Evolutionary conservation across 2,329 filamentous ascomycete species (phyloP).

Genomic region (Ilyonectria mors-panacis): DNA sequence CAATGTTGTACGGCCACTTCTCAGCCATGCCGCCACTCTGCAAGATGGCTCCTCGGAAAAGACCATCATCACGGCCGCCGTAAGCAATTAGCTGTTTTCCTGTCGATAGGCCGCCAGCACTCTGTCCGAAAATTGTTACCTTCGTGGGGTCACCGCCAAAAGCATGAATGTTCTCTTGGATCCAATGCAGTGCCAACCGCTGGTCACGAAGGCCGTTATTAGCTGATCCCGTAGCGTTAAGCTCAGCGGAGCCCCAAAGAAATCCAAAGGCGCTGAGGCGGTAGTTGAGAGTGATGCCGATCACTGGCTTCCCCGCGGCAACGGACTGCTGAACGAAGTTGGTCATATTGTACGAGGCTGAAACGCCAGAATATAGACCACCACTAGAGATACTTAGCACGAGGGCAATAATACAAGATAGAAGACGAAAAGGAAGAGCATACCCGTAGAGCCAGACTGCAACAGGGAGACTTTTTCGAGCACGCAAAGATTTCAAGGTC

Average conservation of each 20-base stretch:
- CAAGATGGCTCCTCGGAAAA: constrained; percentile 6
- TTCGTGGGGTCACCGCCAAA: constrained; percentile 7
- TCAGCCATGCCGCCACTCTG: constrained; percentile 10
- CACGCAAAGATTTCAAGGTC: background rate
- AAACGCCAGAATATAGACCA: constrained; percentile 10
- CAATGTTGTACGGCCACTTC: constrained; percentile 16
- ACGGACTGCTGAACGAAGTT: constrained; percentile 17
- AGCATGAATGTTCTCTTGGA: constrained; percentile 3
- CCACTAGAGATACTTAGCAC: background rate
- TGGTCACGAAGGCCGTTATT: constrained; percentile 15
- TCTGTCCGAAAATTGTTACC: constrained; percentile 13
- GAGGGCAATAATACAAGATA: too few species aligned
- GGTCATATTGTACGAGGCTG: constrained; percentile 12
- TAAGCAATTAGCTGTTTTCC: constrained; percentile 12
- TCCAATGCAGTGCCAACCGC: constrained; percentile 13
- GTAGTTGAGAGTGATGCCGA: constrained; percentile 9
- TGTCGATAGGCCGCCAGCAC: background rate
- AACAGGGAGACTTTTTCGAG: background rate
- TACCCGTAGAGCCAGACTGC: constrained; percentile 17
- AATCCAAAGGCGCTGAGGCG: constrained; percentile 12
- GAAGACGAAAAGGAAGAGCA: background rate
- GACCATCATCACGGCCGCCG: background rate
- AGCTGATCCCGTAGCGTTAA: constrained; percentile 2
- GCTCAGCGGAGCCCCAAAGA: constrained; percentile 8
- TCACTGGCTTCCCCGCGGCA: constrained; percentile 5